Base-by-base conservation (phyloP, 129 eudicot species). In the carrot (Daucus carota) region DNA sequence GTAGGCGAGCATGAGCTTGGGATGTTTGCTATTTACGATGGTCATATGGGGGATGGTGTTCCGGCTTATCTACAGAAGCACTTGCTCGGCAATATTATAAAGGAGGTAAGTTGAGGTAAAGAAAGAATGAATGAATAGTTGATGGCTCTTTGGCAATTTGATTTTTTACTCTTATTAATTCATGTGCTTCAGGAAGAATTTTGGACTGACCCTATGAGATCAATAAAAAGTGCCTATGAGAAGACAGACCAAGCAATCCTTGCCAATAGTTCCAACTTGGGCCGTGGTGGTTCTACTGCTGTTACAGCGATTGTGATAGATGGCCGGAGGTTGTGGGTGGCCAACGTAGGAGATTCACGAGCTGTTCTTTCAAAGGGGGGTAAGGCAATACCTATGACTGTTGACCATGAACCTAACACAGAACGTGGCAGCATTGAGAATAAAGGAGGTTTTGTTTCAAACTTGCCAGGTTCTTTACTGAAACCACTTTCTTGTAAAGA, bases 271-370 rank as follows among this genome's bases (percentile, higher is more conserved):
- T 87, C 92, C 22, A 92, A 91, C 70, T 83, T 91, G 16, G 97
- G 97, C 43, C 79, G 95, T 77, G 97, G 97, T 44, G 97, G 97
- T 70, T 91, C 97, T 76, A 91, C 97, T 41, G 97, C 97, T 59
- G 97, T 91, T 36, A 91, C 97, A 0, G 97, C 94, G 1, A 91
- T 91, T 79, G 83, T 88, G 42, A 81, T 91, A 50, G 78, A 91
- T 43, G 88, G 85, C 48, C 85, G 76, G 16, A 76, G 73, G 14
- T 60, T 91, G 52, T 91, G 97, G 97, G 92, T 91, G 7, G 97
- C 94, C 73, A 91, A 91, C 70, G 97, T 91, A 32, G 97, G 98
- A 47, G 98, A 93, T 73, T 93, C 98, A 40, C 92, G 98, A 45
- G 98, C 90, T 18, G 89, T 90, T 75, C 92, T 93, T 32, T 93